Evolutionary conservation across 768 basidiomycete genomes (phyloP).

Genomic region (Podaxis pistillaris): DNA sequence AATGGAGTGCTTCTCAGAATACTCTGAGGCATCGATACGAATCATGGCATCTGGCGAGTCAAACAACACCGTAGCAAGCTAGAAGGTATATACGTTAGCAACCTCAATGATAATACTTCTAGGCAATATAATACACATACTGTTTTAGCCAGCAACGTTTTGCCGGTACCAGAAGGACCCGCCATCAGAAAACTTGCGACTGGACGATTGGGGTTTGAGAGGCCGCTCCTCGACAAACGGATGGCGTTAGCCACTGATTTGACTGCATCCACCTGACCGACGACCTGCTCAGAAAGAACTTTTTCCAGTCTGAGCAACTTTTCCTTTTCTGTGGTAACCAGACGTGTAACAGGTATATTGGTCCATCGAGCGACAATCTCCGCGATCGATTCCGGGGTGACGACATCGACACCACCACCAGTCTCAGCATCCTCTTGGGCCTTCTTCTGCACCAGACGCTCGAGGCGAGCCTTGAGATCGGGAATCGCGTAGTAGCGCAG

Average conservation of each 20-base stretch:
- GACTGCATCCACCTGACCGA: conserved; percentile 90
- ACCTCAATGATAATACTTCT: not conserved
- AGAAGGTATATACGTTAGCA: conserved; percentile 6
- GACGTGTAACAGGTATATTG: conserved; percentile 82
- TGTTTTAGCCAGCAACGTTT: conserved; percentile 89
- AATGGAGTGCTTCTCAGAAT: conserved; percentile 72
- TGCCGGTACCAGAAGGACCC: conserved; percentile 89
- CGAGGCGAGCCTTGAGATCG: conserved; percentile 74
- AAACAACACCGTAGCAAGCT: conserved; percentile 89
- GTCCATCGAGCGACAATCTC: conserved; percentile 96
- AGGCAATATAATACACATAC: conserved; percentile 40
- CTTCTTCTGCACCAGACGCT: conserved; percentile 71
- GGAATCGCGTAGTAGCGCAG: conserved; percentile 91
- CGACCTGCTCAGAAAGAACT: conserved; percentile 69
- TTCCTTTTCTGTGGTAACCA: conserved; percentile 89
- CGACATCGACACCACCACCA: conserved; percentile 58
- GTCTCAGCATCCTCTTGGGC: conserved; percentile 62
- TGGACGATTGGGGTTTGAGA: conserved; percentile 84
- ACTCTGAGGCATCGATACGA: conserved; percentile 90
- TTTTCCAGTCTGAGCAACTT: conserved; percentile 88
- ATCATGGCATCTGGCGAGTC: conserved; percentile 92
- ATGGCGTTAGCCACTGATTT: conserved; percentile 94
- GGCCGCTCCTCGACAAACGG: conserved; percentile 87
- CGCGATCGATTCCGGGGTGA: conserved; percentile 88
- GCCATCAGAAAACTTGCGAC: conserved; percentile 93